These are phyloP conservation scores for Hibiscus syriacus DNA, from an alignment of 345 rosid species.

Conservation along the genomic window DNA sequence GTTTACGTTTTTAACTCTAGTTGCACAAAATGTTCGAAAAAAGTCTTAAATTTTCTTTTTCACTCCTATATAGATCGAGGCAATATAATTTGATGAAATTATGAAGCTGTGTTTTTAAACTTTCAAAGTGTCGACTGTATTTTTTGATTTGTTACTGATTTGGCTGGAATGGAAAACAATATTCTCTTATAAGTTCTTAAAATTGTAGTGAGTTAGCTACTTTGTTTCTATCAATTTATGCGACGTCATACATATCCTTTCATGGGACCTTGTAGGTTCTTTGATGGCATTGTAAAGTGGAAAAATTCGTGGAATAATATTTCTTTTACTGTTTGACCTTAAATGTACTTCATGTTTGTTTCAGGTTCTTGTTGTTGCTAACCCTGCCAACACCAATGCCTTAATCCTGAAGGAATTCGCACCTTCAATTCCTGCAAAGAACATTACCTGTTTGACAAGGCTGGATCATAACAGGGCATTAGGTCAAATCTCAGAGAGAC, in stretches of 20 bases:
- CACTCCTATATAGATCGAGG: background rate
- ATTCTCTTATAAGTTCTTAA: background rate
- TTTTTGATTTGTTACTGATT: background rate
- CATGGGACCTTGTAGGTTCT: background rate
- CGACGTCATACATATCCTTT: background rate
- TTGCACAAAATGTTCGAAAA: background rate
- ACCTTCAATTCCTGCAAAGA: constrained; percentile 89
- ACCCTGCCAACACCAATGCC: constrained; percentile 98
- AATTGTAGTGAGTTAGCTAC: background rate
- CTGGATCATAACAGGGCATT: constrained; percentile 98
- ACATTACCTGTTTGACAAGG: constrained; percentile 92
- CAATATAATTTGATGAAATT: background rate
- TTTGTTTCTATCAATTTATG: background rate
- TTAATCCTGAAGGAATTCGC: constrained; percentile 95
- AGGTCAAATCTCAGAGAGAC: constrained; percentile 91
- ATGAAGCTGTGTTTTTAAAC: background rate
- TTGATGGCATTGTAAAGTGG: background rate
- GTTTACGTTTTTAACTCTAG: background rate
- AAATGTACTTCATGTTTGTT: background rate
- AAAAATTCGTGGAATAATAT: background rate
- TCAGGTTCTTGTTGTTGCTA: constrained; percentile 97
- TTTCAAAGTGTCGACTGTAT: background rate
- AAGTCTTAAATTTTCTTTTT: background rate
- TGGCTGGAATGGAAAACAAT: background rate
- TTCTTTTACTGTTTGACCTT: background rate